Conservation (phyloP, 2,329 filamentous ascomycete genomes). For the Talaromyces sp. region DNA sequence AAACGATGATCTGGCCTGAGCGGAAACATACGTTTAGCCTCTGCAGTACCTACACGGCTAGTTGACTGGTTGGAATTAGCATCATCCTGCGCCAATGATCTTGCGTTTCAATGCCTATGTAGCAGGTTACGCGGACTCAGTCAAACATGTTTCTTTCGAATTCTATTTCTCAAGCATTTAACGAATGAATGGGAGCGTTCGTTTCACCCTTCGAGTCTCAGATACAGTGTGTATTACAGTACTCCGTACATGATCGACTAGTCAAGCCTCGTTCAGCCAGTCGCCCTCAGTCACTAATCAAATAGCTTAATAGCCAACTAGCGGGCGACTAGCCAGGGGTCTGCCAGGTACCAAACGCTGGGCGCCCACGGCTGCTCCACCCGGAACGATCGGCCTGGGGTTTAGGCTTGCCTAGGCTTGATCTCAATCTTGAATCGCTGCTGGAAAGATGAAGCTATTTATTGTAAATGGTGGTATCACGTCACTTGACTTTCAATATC, state of each 20-base stretch:
- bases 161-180: not conserved
- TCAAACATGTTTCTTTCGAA: not conserved
- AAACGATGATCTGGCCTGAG: conserved; percentile 6
- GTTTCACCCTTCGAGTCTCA: not conserved
- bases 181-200: not conserved
- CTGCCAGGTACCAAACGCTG: not conserved
- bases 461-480: not conserved
- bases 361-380: conserved; percentile 5
- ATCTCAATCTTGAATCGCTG: not conserved
- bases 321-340: conserved; percentile 1
- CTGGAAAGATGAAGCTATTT: not conserved
- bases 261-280: conserved; percentile 7
- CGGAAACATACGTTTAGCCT: not conserved
- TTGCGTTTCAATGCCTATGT: not conserved
- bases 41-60: not conserved
- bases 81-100: not conserved
- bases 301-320: not conserved
- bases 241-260: not conserved
- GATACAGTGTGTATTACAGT: not conserved
- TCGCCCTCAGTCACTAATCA: not conserved
- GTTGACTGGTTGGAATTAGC: not conserved
- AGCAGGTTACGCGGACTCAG: not conserved
- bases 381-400: not conserved
- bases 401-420: not conserved
- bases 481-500: conserved; percentile 57